Evolutionary conservation across 164 flowering plant species (phyloP).

Genomic region (Umbilicus rupestris): DNA sequence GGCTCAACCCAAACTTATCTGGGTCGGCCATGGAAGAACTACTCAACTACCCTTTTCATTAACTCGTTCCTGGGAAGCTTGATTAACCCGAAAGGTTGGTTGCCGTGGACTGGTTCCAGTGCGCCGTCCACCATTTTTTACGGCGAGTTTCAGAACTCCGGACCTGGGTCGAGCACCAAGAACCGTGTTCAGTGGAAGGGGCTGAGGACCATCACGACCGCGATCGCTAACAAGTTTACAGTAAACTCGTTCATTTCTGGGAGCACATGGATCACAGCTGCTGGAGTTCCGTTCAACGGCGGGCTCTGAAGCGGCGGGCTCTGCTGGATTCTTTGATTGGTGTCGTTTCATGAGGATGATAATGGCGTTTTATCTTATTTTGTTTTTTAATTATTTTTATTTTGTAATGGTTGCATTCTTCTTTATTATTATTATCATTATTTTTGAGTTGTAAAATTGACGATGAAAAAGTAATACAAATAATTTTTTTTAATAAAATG

Average conservation of each 20-base stretch:
- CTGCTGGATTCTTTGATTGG: background rate
- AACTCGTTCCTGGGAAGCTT: constrained; percentile 26
- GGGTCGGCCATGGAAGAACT: constrained; percentile 74
- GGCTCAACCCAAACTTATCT: constrained; percentile 27
- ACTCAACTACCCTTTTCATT: constrained; percentile 48
- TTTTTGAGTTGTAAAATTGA: no score
- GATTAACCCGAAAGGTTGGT: constrained; percentile 51
- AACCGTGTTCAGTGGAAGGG: constrained; percentile 67
- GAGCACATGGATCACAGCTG: constrained; percentile 26
- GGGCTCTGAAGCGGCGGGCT: background rate
- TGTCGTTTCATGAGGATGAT: background rate
- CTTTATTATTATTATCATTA: no score
- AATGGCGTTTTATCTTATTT: background rate
- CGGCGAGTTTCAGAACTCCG: constrained; percentile 44
- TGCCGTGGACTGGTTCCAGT: constrained; percentile 45
- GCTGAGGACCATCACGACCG: constrained; percentile 19
- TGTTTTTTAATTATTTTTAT: no score
- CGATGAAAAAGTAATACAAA: no score
- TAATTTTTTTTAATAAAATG: no score
- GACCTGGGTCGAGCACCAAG: constrained; percentile 42
- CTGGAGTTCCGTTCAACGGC: background rate
- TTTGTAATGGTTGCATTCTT: no score
- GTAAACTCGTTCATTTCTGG: constrained; percentile 34
- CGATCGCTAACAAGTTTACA: constrained; percentile 27
- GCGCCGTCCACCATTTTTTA: constrained; percentile 50